Percentiles rank a stretch among this genome's conserved stretches.
phyloP scores from a whole-genome alignment of 2,329 filamentous ascomycete genomes.

The Colletotrichum brevisporum region DNA sequence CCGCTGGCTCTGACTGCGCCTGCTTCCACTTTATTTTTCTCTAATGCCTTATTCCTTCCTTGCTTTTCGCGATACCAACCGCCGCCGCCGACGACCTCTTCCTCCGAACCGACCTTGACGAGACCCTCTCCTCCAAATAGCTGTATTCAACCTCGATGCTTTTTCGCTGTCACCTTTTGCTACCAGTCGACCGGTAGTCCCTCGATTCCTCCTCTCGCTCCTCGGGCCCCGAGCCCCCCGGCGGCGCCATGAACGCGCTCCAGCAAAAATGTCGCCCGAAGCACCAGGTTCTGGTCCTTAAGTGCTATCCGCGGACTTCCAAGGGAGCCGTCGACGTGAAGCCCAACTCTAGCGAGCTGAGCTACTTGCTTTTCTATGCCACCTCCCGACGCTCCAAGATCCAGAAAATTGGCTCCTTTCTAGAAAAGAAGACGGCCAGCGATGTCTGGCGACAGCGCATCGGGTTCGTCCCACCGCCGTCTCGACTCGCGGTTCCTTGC shows the following conservation, averaged over 20 bases:
- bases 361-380: slow-evolving; percentile 96
- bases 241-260: slow-evolving; percentile 72
- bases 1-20: slow-evolving; percentile 16
- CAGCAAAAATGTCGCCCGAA: slow-evolving; percentile 85
- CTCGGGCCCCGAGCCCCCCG: slow-evolving; percentile 42
- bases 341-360: slow-evolving; percentile 96
- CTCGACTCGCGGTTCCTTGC: neutral
- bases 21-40: slow-evolving; percentile 31
- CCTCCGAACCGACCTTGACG: slow-evolving; percentile 8
- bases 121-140: slow-evolving; percentile 23
- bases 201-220: slow-evolving; percentile 17
- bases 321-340: slow-evolving; percentile 94
- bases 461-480: slow-evolving; percentile 69
- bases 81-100: slow-evolving; percentile 25
- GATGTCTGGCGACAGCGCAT: slow-evolving; percentile 92
- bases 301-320: slow-evolving; percentile 94
- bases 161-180: slow-evolving; percentile 32
- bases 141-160: slow-evolving; percentile 35
- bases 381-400: slow-evolving; percentile 95
- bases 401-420: slow-evolving; percentile 93
- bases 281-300: slow-evolving; percentile 95
- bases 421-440: slow-evolving; percentile 92
- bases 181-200: slow-evolving; percentile 33
- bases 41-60: slow-evolving; percentile 34
- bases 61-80: slow-evolving; percentile 37